Evolutionary conservation across 176 grass and related monocot genomes (phyloP).

Genomic region (Carex pumila): DNA sequence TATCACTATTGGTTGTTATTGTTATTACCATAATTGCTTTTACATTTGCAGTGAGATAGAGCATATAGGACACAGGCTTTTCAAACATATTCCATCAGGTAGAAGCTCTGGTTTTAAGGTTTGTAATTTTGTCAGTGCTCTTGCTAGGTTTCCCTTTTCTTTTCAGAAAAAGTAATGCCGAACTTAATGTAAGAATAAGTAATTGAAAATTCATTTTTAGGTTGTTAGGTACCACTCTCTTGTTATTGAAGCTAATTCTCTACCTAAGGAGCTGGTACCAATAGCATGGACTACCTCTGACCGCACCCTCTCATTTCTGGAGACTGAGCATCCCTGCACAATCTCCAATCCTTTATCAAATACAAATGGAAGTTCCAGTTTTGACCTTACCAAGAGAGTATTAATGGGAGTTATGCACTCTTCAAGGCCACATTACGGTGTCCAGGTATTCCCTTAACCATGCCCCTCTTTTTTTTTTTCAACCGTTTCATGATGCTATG

Average conservation of each 20-base stretch:
- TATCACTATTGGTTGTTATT: neutral
- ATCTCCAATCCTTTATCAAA: conserved; percentile 15
- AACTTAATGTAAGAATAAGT: neutral
- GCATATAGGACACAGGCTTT: conserved; percentile 59
- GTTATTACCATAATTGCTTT: neutral
- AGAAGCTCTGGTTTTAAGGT: conserved; percentile 91
- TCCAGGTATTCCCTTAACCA: conserved; percentile 57
- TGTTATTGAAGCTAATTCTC: conserved; percentile 53
- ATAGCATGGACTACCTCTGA: conserved; percentile 78
- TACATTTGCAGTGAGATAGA: conserved; percentile 68
- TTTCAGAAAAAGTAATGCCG: neutral
- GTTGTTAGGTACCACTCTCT: conserved; percentile 96
- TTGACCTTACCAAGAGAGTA: conserved; percentile 25
- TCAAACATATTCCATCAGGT: conserved; percentile 73
- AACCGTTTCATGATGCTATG: neutral
- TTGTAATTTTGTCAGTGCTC: conserved; percentile 18
- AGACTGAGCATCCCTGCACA: conserved; percentile 28
- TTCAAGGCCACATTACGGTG: conserved; percentile 79
- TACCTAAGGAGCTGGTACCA: conserved; percentile 61
- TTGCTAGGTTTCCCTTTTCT: neutral
- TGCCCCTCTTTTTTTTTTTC: neutral
- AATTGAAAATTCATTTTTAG: conserved; percentile 29
- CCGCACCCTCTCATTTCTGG: conserved; percentile 52
- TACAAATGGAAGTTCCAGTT: conserved; percentile 3
- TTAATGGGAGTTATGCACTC: conserved; percentile 78